Evolutionary conservation across 805 yeast species (phyloP).

Genomic region (Ogataea minuta): DNA sequence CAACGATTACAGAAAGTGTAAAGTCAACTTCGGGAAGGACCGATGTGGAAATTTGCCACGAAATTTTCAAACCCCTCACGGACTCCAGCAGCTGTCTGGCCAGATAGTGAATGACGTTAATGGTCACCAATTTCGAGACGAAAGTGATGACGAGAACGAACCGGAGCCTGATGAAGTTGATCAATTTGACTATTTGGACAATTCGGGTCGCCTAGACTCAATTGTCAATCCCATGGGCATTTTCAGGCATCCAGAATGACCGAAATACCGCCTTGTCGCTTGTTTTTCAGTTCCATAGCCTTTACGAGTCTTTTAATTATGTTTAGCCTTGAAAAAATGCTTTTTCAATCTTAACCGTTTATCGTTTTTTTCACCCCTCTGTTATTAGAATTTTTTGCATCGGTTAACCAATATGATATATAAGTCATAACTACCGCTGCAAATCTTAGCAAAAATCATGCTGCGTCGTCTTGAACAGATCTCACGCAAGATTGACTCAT

Average conservation of each 20-base stretch:
- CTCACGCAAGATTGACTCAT: slow-evolving; percentile 44
- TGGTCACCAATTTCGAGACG: slow-evolving; percentile 24
- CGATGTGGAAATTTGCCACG: slow-evolving; percentile 94
- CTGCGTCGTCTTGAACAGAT: slow-evolving; percentile 17
- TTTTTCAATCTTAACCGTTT: too few relatives aligned
- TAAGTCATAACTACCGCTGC: background rate
- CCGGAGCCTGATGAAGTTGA: background rate
- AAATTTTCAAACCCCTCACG: slow-evolving; percentile 42
- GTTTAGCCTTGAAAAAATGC: background rate
- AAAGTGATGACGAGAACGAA: slow-evolving; percentile 21
- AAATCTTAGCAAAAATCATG: slow-evolving; percentile 3
- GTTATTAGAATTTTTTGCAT: slow-evolving; percentile 5
- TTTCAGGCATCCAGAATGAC: slow-evolving; percentile 7
- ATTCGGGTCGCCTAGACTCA: too few relatives aligned
- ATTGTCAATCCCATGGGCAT: slow-evolving; percentile 26
- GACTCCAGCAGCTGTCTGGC: slow-evolving; percentile 10
- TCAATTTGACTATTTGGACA: slow-evolving; percentile 1
- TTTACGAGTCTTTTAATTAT: background rate
- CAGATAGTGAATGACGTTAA: slow-evolving; percentile 18
- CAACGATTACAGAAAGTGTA: slow-evolving; percentile 63
- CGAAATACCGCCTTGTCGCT: background rate
- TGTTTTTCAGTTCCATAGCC: slow-evolving; percentile 1
- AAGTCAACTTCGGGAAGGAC: slow-evolving; percentile 90
- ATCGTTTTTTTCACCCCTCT: slow-evolving; percentile 3
- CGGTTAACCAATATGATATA: slow-evolving; percentile 4